Base-by-base conservation (phyloP, 108 stramenopile genomes). In the Skeletonema grethae region DNA sequence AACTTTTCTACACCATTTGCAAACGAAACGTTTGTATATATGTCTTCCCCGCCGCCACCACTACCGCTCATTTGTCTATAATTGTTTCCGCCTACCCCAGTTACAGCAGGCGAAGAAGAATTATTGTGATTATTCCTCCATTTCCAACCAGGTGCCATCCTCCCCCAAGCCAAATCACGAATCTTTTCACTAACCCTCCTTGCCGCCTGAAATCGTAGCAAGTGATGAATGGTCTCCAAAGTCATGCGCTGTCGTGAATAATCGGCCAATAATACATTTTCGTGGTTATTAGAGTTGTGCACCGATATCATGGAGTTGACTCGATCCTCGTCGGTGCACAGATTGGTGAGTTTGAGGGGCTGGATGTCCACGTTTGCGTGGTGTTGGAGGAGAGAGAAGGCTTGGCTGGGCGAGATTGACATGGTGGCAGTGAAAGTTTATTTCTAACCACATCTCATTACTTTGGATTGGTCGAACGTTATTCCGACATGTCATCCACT, bases 241-340 rank as follows among this genome's bases (percentile, higher is more conserved):
- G 90, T 95, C 89, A 92, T 90, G 67, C 87, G 84, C 65, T 95
- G 90, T 12, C 94, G 69, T 10, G 94, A 95, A 31, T 90, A 72
- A 63, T 95, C 94, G 5, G 20, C 50, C 50, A 53, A 2, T 24
- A 53, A 22, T 53, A 53, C 50, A 53, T 53, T 53, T 22, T 53
- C 50, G 7, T 22, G 18, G 22, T 53, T 20, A 7, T 22, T 22
- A 8, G 50, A 53, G 46, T 85, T 87, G 82, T 87, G 69, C 10
- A 90, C 89, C 1, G 79, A 65, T n/a, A 87, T 85, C 64, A 90
- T 60, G 10, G 85, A 82, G 10, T 82, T 82, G 25, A 90, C 87
- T 25, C 89, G 82, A 66, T 87, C 87, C 18, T 81, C 83, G 80
- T 90, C 89, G 8, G 73, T 80, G 48, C 87, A 90, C 12, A 90